Percentiles rank a stretch among this genome's conserved stretches.
phyloP scores from a whole-genome alignment of 768 basidiomycete genomes.

The Pulveroboletus frians region DNA sequence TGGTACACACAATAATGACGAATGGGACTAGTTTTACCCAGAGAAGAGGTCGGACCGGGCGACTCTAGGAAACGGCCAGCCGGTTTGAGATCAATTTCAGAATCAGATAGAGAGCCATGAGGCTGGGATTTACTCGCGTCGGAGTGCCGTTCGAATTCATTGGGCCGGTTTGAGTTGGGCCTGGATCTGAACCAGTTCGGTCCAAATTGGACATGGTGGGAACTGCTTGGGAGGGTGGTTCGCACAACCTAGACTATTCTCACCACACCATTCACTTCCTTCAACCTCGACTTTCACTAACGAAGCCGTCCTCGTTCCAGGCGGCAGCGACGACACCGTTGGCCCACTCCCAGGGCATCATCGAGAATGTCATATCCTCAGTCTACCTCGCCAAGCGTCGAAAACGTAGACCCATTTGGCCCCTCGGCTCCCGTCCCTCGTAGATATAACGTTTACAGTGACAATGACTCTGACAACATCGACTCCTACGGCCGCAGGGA shows the following conservation, averaged over 20 bases:
- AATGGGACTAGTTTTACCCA: not conserved
- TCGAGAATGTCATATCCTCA: slow-evolving; percentile 47
- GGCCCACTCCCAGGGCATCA: slow-evolving; percentile 12
- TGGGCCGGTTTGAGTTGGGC: not conserved
- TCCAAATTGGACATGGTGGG: slow-evolving; percentile 22
- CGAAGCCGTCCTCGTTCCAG: slow-evolving; percentile 3
- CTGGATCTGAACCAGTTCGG: slow-evolving; percentile 20
- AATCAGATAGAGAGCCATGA: slow-evolving; percentile 1
- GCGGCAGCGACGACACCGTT: slow-evolving; percentile 15
- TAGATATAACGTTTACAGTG: slow-evolving; percentile 52
- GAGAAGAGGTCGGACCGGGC: not conserved
- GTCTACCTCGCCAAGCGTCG: slow-evolving; percentile 52
- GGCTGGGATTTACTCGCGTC: slow-evolving; percentile 1
- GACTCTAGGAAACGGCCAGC: not conserved
- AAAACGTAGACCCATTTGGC: slow-evolving; percentile 64
- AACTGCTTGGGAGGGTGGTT: slow-evolving; percentile 16
- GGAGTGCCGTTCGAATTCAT: slow-evolving; percentile 1
- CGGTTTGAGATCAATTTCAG: slow-evolving; percentile 9
- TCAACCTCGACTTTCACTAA: not conserved
- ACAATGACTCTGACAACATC: slow-evolving; percentile 69
- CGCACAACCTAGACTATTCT: slow-evolving; percentile 14
- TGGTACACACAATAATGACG: slow-evolving; percentile 10
- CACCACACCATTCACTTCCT: slow-evolving; percentile 11
- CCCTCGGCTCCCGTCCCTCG: slow-evolving; percentile 33
- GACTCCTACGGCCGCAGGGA: slow-evolving; percentile 61